These are phyloP conservation scores for Aeschynomene evenia DNA, from an alignment of 306 rosid genomes.

Conservation along the genomic window DNA sequence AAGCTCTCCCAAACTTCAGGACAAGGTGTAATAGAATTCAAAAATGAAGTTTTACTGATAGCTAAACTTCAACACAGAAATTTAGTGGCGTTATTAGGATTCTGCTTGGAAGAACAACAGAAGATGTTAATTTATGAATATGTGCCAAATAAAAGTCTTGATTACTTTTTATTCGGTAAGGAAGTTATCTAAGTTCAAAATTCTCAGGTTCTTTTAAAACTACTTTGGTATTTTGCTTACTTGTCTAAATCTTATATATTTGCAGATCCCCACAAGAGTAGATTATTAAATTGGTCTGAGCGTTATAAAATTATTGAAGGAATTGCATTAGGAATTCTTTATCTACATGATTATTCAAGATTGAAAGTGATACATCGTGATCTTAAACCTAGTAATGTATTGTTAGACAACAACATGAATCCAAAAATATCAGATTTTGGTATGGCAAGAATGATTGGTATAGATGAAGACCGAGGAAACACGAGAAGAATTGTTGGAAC, in stretches of 20 bases:
- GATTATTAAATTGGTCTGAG: background rate
- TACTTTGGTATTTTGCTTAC: background rate
- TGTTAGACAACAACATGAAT: constrained; percentile 42
- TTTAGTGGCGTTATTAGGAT: too few species aligned
- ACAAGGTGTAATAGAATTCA: constrained; percentile 32
- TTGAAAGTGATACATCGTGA: constrained; percentile 22
- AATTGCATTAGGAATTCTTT: constrained; percentile 12
- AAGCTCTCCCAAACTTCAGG: constrained; percentile 18
- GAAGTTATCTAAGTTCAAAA: background rate
- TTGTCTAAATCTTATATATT: background rate
- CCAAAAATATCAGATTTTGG: constrained; percentile 62
- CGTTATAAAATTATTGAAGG: constrained; percentile 12
- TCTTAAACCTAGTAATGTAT: constrained; percentile 41
- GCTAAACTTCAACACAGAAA: too few species aligned
- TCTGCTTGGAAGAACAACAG: too few species aligned
- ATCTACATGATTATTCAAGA: constrained; percentile 16
- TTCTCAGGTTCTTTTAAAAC: fast-evolving
- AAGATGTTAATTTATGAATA: too few species aligned
- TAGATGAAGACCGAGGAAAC: constrained; percentile 32
- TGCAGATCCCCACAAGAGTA: background rate
- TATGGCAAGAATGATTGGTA: constrained; percentile 38
- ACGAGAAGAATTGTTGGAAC: constrained; percentile 49
- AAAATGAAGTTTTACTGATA: too few species aligned
- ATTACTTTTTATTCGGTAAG: constrained; percentile 22
- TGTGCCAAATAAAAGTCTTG: too few species aligned